Percentiles rank a stretch among this genome's conserved stretches.
phyloP scores from a whole-genome alignment of 441 rosid genomes.

The Lepidium campestre region DNA sequence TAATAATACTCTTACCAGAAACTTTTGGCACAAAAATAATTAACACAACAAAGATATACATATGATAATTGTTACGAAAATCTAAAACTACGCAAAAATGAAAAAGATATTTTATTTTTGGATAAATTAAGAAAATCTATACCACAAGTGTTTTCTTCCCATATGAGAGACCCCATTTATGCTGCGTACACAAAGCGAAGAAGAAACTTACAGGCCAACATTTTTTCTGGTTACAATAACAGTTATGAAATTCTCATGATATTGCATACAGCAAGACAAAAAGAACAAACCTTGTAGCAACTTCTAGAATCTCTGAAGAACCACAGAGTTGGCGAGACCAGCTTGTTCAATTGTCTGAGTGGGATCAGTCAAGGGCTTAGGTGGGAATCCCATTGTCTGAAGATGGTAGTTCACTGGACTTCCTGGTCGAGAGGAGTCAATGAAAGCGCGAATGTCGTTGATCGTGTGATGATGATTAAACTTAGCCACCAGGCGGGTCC shows the following conservation, averaged over 20 bases:
- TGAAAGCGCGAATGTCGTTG: slow-evolving; percentile 53
- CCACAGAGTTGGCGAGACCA: slow-evolving; percentile 81
- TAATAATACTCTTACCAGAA: not conserved
- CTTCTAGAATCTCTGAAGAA: slow-evolving; percentile 68
- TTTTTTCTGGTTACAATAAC: slow-evolving; percentile 8
- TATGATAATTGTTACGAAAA: not conserved
- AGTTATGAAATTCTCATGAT: not conserved
- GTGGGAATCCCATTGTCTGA: slow-evolving; percentile 93
- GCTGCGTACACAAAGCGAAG: slow-evolving; percentile 8
- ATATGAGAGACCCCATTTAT: slow-evolving; percentile 7
- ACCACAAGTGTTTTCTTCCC: slow-evolving; percentile 2
- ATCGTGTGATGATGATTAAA: slow-evolving; percentile 72
- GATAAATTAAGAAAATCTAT: not conserved
- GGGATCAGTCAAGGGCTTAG: slow-evolving; percentile 55
- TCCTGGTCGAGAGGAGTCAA: slow-evolving; percentile 71
- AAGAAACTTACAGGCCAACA: slow-evolving; percentile 24
- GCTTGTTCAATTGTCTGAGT: slow-evolving; percentile 71
- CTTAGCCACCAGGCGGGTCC: slow-evolving; percentile 62
- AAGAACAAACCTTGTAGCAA: not conserved
- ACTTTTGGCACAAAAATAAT: not conserved
- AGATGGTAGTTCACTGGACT: slow-evolving; percentile 56
- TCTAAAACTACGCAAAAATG: not conserved
- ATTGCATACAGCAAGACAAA: not conserved
- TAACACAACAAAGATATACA: not conserved
- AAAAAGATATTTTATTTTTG: not conserved